Base-by-base conservation (phyloP, 805 yeast genomes). In the Sugiyamaella lignohabitans region DNA sequence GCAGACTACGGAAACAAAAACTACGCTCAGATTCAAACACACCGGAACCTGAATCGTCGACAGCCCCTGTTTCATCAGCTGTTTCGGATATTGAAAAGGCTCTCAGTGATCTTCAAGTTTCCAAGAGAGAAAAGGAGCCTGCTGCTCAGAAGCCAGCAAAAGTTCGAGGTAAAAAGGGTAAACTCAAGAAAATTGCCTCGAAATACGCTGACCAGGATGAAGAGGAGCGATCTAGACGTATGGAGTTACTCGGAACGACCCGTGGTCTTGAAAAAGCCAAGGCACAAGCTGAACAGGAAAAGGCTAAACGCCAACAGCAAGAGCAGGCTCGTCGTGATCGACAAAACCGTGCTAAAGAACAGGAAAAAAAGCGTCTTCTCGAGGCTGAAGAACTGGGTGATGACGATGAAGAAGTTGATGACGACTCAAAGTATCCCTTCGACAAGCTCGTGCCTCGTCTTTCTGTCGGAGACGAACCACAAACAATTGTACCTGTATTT, bases 151-250 rank as follows among this genome's bases (percentile, higher is more conserved):
- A 48, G 51, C 53, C 47, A 4, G 71, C 70, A 16, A 73, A 69
- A 34, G 80, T 82, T 4, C 78, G 97, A 57, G 97, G 98, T 41
- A 87, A 84, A 65, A 87, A 83, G 59, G 83, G 84, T 35, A 88
- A 88, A 60, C 59, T 84, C 64, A 87, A 84, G 70, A 88, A 86
- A 59, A 84, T 87, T 47, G 82, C 82, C 36, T 73, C 76, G 50
- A 91, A 89, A 59, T 91, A 91, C 59, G 87, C 81, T 2, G 88
- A 84, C 50, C 98, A 91, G 65, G 98, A 91, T 61, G 96, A 87
- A 44, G 93, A 85, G 47, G 98, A 91, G 57, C 75, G 88, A 47
- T 58, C 66, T 40, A 57, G 82, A 47, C 74, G 94, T 53, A 79
- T 91, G 84, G 79, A 83, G 49, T 85, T 84, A 1, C 67, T 91